Conservation (phyloP, 1,284 basidiomycete genomes). For the Cerrena zonata region DNA sequence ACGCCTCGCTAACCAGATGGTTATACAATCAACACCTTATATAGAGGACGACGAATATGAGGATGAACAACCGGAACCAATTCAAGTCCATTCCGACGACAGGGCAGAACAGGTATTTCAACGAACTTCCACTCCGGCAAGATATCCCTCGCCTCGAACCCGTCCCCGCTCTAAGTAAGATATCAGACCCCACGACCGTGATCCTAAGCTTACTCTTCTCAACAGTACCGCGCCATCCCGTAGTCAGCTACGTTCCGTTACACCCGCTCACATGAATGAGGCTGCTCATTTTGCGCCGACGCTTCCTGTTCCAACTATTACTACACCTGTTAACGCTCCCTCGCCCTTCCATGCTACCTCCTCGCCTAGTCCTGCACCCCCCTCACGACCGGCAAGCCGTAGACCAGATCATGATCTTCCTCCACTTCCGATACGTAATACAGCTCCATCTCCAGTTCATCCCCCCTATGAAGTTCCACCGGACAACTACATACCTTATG, state of each 20-base stretch:
- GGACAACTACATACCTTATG: slow-evolving; percentile 39
- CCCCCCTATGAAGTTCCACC: slow-evolving; percentile 24
- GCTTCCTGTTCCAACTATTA: slow-evolving; percentile 28
- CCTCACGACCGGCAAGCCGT: slow-evolving; percentile 13
- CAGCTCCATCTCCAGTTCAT: slow-evolving; percentile 20
- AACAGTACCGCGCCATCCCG: background rate
- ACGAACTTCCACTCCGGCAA: slow-evolving; percentile 1
- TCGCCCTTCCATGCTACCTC: slow-evolving; percentile 17
- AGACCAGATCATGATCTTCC: slow-evolving; percentile 13
- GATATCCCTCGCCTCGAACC: background rate
- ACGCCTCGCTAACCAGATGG: slow-evolving; percentile 4
- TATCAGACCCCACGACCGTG: background rate
- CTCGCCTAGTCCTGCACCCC: slow-evolving; percentile 12
- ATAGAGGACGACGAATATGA: slow-evolving; percentile 4
- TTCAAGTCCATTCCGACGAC: slow-evolving; percentile 5
- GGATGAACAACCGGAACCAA: slow-evolving; percentile 16
- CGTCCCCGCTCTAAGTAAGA: slow-evolving; percentile 1
- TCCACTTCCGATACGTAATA: slow-evolving; percentile 31
- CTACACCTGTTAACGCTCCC: slow-evolving; percentile 18
- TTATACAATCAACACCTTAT: background rate
- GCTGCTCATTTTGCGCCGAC: slow-evolving; percentile 21
- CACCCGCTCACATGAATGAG: slow-evolving; percentile 21
- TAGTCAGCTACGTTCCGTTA: background rate
- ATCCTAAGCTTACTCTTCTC: background rate
- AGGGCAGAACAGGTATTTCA: background rate